These are phyloP conservation scores for Murraya koenigii DNA, from an alignment of 345 rosid genomes.

Conservation along the genomic window DNA sequence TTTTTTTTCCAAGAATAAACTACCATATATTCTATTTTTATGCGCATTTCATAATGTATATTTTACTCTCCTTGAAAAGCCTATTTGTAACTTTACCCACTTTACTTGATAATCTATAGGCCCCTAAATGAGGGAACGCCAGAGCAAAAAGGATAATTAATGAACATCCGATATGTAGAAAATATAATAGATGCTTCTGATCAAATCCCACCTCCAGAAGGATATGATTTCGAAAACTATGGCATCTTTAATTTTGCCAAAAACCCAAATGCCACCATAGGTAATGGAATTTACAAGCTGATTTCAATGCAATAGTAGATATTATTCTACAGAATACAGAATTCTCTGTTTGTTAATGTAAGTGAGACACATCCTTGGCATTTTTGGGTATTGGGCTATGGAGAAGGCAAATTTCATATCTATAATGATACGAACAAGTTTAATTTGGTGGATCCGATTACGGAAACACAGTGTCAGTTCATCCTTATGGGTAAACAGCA, in stretches of 20 bases:
- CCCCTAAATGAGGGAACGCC: too few species aligned
- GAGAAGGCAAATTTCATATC: slow-evolving; percentile 56
- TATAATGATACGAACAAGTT: slow-evolving; percentile 40
- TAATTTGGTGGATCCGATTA: slow-evolving; percentile 60
- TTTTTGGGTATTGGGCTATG: slow-evolving; percentile 77
- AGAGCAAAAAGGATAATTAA: too few species aligned
- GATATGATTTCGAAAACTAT: slow-evolving; percentile 23
- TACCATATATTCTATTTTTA: too few species aligned
- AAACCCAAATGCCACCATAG: slow-evolving; percentile 41
- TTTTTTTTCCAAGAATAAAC: too few species aligned
- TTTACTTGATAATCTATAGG: too few species aligned
- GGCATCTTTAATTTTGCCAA: not conserved
- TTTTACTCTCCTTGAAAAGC: too few species aligned
- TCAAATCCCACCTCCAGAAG: slow-evolving; percentile 45
- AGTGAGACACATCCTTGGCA: slow-evolving; percentile 91
- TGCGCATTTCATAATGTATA: too few species aligned
- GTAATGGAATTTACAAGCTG: slow-evolving; percentile 46
- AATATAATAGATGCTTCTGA: slow-evolving; percentile 36
- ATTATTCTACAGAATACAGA: slow-evolving; percentile 65
- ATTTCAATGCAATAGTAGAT: slow-evolving; percentile 59
- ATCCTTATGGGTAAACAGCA: slow-evolving; percentile 76
- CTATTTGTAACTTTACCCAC: too few species aligned
- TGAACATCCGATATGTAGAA: too few species aligned
- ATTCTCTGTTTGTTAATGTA: slow-evolving; percentile 26
- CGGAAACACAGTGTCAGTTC: slow-evolving; percentile 79